Evolutionary conservation across 2,329 filamentous ascomycete genomes (phyloP), one percentile per base, ranked within the genome.

Genomic region (Biscogniauxia marginata): DNA sequence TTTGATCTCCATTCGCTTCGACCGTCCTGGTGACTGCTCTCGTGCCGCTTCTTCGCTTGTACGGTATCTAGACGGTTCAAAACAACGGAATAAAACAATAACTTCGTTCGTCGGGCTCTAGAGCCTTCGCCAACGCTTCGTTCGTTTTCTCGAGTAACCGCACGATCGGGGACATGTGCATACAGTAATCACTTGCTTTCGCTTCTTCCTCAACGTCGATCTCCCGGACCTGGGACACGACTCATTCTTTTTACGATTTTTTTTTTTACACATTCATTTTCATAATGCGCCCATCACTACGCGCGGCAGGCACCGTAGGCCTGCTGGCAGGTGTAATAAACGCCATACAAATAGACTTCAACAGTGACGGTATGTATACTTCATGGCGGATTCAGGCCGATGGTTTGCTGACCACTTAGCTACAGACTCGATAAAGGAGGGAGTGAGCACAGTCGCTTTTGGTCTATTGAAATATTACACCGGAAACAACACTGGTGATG

Each of bases 401-500:
- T 55, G 63, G 69, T 43, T 69, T 71, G 20, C 70, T 75, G 9
- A 77, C 71, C 23, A 68, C 74, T 49, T 71, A 18, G 19, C 7
- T 23, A 70, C 57, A 84, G 81, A 72, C 49, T 83, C 82, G 0
- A 67, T 84, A 53, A 82, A 80, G 57, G 67, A 73, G 21, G 67
- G 64, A 23, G 65, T 69, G 11, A 70, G 68, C 57, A 71, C 69
- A 13, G 54, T 69, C 22, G 70, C 70, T 13, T 72, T 65, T 44
- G 70, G 70, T 8, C 52, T 72, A 44, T 58, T 71, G 55, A 70
- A 70, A 55, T 72, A 70, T 55, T 72, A 72, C 45, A 71, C 69
- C 16, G 83, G 83, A 55, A 84, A 85, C 70, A 79, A 82, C 63
- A 84, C 83, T 0, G 83, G 83, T 55, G 82, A 85, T 61, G 74